Base-by-base conservation (phyloP, 1,284 basidiomycete species). In the Xerocomus nothofagi region DNA sequence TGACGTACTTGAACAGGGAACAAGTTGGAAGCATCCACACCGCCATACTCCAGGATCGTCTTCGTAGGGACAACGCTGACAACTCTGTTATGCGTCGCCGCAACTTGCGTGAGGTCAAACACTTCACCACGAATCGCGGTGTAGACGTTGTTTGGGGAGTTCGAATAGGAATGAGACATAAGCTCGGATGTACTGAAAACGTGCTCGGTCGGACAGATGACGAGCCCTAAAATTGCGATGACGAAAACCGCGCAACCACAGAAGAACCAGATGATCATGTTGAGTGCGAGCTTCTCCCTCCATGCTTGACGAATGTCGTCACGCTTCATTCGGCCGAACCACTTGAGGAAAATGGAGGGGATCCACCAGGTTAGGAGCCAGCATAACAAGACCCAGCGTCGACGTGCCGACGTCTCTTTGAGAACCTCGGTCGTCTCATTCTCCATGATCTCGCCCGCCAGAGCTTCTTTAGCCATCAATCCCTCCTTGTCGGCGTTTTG, bases 271-370 rank as follows among this genome's bases (percentile, higher is more conserved):
- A 99, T 98, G 71, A 98, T 79, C 54, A 97, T 71, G 72, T 99
- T 98, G 69, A 98, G 83, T 4, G 95, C 91, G 1, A 99, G 78
- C 73, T 98, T 99, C 73, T 99, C 96, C 58, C 95, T 77, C 96
- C 95, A 98, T 1, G 96, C 96, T 72, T 98, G 94, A 37, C 90
- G 86, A 34, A 99, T 80, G 62, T 99, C 97, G 54, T 88, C 72
- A 11, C 95, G 86, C 73, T 98, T 98, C 91, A 99, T 94, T 20
- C 91, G 80, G 2, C 91, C 91, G 48, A 92, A 62, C 67, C 80
- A 84, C 15, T 71, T 75, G 39, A 99, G 74, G 44, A 87, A 69
- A 12, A 81, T 80, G 20, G 80, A 86, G 0, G 95, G 96, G 7
- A 93, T 71, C 88, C 90, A 98, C 75, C 82, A 98, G 0, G 94